Conservation (phyloP, 176 grass and related monocot species). For the Phoenix roebelenii region DNA sequence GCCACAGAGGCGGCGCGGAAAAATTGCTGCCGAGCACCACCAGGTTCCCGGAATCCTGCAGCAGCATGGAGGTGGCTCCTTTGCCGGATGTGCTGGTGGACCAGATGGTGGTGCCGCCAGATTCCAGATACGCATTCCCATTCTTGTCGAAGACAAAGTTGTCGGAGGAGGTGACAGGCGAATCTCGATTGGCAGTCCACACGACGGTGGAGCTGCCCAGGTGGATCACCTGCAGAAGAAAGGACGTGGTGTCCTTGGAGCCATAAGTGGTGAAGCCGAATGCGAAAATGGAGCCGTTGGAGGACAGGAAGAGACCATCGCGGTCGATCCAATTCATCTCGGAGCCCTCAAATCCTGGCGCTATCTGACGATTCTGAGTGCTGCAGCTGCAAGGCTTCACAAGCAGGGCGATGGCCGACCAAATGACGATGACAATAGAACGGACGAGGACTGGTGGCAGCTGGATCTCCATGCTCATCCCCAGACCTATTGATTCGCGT, state of each 20-base stretch:
- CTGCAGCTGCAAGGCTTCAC: conserved; percentile 26
- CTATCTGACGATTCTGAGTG: conserved; percentile 35
- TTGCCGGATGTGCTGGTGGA: conserved; percentile 45
- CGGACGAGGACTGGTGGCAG: too few relatives aligned
- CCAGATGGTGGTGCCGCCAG: conserved; percentile 43
- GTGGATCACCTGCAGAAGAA: conserved; percentile 56
- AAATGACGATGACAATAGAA: too few relatives aligned
- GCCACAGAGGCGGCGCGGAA: conserved; percentile 50
- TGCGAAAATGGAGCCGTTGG: conserved; percentile 52
- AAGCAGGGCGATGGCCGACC: too few relatives aligned
- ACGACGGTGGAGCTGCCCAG: conserved; percentile 28
- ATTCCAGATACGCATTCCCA: conserved; percentile 63
- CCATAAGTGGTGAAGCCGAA: conserved; percentile 57
- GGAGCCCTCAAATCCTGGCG: conserved; percentile 40
- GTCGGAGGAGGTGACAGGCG: conserved; percentile 47
- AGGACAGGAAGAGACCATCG: conserved; percentile 55
- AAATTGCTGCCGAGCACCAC: conserved; percentile 41
- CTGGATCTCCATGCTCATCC: too few relatives aligned
- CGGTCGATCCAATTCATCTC: conserved; percentile 88
- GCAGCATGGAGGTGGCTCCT: conserved; percentile 40
- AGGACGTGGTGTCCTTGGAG: conserved; percentile 35
- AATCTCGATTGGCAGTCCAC: conserved; percentile 64
- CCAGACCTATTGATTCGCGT: too few relatives aligned
- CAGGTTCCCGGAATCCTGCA: conserved; percentile 68
- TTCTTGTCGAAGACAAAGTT: conserved; percentile 55